Evolutionary conservation across 805 yeast species (phyloP).

Genomic region (Ogataea chonburiensis): DNA sequence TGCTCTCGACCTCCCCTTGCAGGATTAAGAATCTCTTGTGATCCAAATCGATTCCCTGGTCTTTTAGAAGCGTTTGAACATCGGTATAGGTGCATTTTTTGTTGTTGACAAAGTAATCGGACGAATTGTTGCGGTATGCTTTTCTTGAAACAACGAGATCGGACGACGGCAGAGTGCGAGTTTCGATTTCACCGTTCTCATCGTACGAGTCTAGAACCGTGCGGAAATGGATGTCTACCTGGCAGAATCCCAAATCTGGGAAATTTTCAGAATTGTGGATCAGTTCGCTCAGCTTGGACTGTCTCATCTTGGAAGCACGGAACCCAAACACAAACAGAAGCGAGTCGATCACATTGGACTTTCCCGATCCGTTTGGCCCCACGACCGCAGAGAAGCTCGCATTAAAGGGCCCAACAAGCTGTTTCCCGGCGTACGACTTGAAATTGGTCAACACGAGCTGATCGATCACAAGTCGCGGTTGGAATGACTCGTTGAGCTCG

Average conservation of each 20-base stretch:
- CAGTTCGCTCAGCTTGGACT: constrained; percentile 85
- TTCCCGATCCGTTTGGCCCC: constrained; percentile 98
- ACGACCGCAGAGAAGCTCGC: constrained; percentile 94
- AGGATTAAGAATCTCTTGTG: constrained; percentile 92
- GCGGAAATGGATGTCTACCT: constrained; percentile 87
- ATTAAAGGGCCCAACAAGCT: constrained; percentile 92
- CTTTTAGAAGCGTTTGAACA: constrained; percentile 71
- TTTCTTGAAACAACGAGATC: constrained; percentile 73
- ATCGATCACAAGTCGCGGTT: constrained; percentile 66
- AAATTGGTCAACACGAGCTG: constrained; percentile 76
- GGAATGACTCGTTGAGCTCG: constrained; percentile 16
- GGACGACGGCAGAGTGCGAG: constrained; percentile 50
- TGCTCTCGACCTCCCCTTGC: constrained; percentile 98
- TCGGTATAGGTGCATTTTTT: constrained; percentile 69
- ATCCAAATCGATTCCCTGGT: constrained; percentile 87
- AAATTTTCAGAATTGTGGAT: constrained; percentile 85
- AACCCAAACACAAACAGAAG: constrained; percentile 97
- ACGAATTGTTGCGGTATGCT: constrained; percentile 73
- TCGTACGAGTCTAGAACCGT: constrained; percentile 59
- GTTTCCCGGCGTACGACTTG: constrained; percentile 94
- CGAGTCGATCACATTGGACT: constrained; percentile 97
- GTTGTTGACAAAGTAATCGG: constrained; percentile 75
- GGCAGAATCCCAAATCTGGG: constrained; percentile 68
- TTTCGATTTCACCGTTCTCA: constrained; percentile 27
- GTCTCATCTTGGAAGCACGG: constrained; percentile 95